Percentiles rank a stretch among this genome's conserved stretches.
Conservation (phyloP, 108 stramenopile species). For the Asterionellopsis glacialis region DNA sequence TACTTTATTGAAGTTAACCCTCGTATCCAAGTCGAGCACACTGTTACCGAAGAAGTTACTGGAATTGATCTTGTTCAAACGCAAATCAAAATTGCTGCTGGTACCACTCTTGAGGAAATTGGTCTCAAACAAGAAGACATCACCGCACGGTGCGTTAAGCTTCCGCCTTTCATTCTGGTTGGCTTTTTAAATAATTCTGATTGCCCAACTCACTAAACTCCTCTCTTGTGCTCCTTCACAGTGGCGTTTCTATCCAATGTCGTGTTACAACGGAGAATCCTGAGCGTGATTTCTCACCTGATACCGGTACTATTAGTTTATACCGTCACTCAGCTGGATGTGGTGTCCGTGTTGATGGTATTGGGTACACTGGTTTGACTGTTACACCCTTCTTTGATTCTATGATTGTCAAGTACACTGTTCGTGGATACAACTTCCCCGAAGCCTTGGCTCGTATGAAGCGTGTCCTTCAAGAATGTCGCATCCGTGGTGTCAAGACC, state of each 20-base stretch:
- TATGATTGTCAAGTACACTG: slow-evolving; percentile 93
- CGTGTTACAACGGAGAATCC: slow-evolving; percentile 93
- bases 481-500: slow-evolving; percentile 89
- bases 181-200: too few species aligned
- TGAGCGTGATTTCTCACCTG: slow-evolving; percentile 80
- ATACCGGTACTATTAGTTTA: slow-evolving; percentile 77
- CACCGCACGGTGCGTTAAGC: slow-evolving; percentile 34
- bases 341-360: slow-evolving; percentile 88
- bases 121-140: slow-evolving; percentile 70
- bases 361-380: slow-evolving; percentile 65
- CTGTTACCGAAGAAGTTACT: slow-evolving; percentile 95
- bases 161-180: background rate
- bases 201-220: background rate
- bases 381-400: slow-evolving; percentile 92
- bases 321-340: slow-evolving; percentile 83
- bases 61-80: slow-evolving; percentile 92
- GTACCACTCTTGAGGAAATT: slow-evolving; percentile 80
- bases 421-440: slow-evolving; percentile 52
- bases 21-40: slow-evolving; percentile 96
- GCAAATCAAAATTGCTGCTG: slow-evolving; percentile 89
- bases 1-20: slow-evolving; percentile 99
- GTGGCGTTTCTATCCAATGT: slow-evolving; percentile 86
- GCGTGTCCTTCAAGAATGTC: slow-evolving; percentile 85
- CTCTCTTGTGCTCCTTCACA: background rate
- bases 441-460: slow-evolving; percentile 78